phyloP scores from a whole-genome alignment of 2,329 filamentous ascomycete genomes.

The Aspergillus intermedius region DNA sequence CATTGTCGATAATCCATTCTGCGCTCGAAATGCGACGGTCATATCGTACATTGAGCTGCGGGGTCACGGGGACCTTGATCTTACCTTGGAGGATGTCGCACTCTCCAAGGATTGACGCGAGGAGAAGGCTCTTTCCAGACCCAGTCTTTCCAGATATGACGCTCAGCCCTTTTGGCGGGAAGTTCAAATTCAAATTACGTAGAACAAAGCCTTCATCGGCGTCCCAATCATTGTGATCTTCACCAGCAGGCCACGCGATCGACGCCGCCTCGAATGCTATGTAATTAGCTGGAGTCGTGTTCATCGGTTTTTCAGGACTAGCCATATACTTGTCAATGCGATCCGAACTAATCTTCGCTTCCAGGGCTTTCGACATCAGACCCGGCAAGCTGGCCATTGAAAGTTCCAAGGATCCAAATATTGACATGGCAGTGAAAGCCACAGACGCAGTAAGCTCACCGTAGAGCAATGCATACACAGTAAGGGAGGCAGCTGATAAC shows the following conservation, averaged over 20 bases:
- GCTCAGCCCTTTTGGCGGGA: constrained; percentile 65
- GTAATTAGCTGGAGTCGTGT: constrained; percentile 46
- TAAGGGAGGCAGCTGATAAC: constrained; percentile 64
- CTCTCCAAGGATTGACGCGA: constrained; percentile 68
- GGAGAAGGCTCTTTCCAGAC: constrained; percentile 66
- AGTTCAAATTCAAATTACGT: constrained; percentile 58
- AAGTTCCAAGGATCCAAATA: constrained; percentile 67
- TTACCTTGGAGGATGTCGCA: constrained; percentile 60
- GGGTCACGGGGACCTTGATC: constrained; percentile 47
- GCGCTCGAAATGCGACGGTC: constrained; percentile 56
- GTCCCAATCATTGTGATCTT: constrained; percentile 42
- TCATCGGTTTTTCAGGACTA: constrained; percentile 59
- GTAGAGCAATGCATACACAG: constrained; percentile 59
- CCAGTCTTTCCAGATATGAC: constrained; percentile 72
- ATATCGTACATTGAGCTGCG: constrained; percentile 50
- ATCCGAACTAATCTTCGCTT: constrained; percentile 65
- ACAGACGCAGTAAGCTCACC: constrained; percentile 62
- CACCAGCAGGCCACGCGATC: constrained; percentile 64
- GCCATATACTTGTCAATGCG: constrained; percentile 66
- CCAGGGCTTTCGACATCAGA: constrained; percentile 62
- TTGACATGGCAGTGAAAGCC: constrained; percentile 68
- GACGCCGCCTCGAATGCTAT: constrained; percentile 62
- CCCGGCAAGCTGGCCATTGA: constrained; percentile 67
- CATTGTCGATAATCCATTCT: constrained; percentile 64
- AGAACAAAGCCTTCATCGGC: constrained; percentile 49